Percentiles rank a stretch among this genome's conserved stretches.
phyloP scores from a whole-genome alignment of 2,329 filamentous ascomycete species.

The Hypoxylon sp. region DNA sequence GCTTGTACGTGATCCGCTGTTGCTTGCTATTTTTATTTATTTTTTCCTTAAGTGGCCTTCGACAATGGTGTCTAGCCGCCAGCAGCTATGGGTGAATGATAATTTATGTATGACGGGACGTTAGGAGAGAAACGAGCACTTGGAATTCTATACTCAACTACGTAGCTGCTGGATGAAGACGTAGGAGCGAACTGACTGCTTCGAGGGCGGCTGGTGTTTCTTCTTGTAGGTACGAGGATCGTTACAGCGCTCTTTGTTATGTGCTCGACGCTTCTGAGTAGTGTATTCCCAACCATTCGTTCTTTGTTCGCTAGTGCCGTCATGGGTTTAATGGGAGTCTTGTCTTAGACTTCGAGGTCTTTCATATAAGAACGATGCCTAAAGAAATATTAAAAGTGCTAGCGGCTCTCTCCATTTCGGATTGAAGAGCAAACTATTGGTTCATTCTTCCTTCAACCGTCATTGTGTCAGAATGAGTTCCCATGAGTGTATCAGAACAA shows the following conservation, averaged over 20 bases:
- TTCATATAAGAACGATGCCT: conserved; percentile 39
- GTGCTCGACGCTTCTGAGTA: conserved; percentile 43
- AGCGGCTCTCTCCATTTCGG: conserved; percentile 20
- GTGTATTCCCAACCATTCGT: conserved; percentile 39
- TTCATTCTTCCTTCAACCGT: conserved; percentile 25
- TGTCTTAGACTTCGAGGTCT: conserved; percentile 48
- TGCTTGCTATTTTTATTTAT: conserved; percentile 27
- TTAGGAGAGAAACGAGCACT: conserved; percentile 51
- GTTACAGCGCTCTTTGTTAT: conserved; percentile 49
- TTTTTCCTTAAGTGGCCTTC: conserved; percentile 45
- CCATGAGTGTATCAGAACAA: conserved; percentile 26
- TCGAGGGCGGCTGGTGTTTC: conserved; percentile 43
- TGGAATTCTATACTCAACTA: conserved; percentile 49
- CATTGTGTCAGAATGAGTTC: conserved; percentile 33
- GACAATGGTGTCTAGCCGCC: conserved; percentile 51
- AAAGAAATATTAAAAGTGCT: conserved; percentile 39
- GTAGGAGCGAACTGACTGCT: conserved; percentile 39
- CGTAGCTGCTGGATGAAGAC: conserved; percentile 46
- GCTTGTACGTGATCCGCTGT: conserved; percentile 27
- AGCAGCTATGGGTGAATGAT: conserved; percentile 50
- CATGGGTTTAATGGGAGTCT: conserved; percentile 44
- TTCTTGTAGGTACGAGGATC: conserved; percentile 53
- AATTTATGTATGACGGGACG: conserved; percentile 43
- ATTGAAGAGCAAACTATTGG: conserved; percentile 25
- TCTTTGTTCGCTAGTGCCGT: conserved; percentile 44